A percentile compares a stretch with the other conserved stretches of the same genome.
Conservation (phyloP, 2,329 filamentous ascomycete genomes). For the Aspergillus sp. region DNA sequence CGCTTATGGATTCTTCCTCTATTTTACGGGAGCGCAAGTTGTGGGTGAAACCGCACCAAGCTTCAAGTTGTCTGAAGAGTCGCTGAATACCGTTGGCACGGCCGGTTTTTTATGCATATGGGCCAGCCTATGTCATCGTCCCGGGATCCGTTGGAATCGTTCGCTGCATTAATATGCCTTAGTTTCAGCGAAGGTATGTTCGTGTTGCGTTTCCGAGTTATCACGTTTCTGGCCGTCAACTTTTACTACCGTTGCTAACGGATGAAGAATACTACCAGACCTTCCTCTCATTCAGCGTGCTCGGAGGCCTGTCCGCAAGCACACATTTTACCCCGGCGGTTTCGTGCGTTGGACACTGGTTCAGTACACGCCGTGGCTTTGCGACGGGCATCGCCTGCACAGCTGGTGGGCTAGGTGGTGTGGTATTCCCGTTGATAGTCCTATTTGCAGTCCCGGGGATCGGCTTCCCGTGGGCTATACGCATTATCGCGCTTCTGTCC, state of each 20-base stretch:
- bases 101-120: slow-evolving; percentile 30
- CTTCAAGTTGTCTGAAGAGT: background rate
- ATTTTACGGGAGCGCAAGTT: slow-evolving; percentile 19
- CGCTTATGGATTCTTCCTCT: slow-evolving; percentile 32
- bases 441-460: slow-evolving; percentile 18
- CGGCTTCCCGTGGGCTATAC: slow-evolving; percentile 24
- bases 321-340: slow-evolving; percentile 24
- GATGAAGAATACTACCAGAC: slow-evolving; percentile 28
- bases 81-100: slow-evolving; percentile 11
- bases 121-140: slow-evolving; percentile 21
- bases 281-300: slow-evolving; percentile 26
- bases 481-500: slow-evolving; percentile 19
- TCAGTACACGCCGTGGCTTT: slow-evolving; percentile 19
- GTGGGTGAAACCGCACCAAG: background rate
- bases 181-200: slow-evolving; percentile 4
- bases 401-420: slow-evolving; percentile 25
- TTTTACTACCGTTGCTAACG: slow-evolving; percentile 15
- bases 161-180: slow-evolving; percentile 7
- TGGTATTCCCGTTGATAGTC: slow-evolving; percentile 27
- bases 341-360: slow-evolving; percentile 26
- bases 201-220: background rate
- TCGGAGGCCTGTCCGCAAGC: slow-evolving; percentile 24
- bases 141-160: slow-evolving; percentile 18
- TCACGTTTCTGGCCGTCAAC: slow-evolving; percentile 18
- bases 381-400: slow-evolving; percentile 29